Conservation (phyloP, 1,284 basidiomycete genomes). For the Marasmius sp. region DNA sequence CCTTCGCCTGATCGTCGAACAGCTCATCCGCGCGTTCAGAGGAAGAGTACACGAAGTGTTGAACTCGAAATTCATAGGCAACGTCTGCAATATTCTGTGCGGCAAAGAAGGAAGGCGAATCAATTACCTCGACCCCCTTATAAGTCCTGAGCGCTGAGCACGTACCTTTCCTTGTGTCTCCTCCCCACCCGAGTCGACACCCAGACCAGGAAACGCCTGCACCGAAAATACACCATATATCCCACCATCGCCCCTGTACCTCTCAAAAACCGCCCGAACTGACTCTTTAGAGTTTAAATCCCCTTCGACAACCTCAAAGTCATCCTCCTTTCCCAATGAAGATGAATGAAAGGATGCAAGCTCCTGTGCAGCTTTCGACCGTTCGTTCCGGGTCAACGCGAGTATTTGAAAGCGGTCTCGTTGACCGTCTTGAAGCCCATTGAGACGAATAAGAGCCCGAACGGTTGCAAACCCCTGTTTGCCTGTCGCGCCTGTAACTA, state of each 20-base stretch:
- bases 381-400: slow-evolving; percentile 39
- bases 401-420: slow-evolving; percentile 30
- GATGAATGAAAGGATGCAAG: slow-evolving; percentile 29
- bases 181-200: slow-evolving; percentile 36
- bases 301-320: slow-evolving; percentile 20
- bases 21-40: slow-evolving; percentile 35
- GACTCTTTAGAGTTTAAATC: slow-evolving; percentile 31
- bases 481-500: slow-evolving; percentile 8
- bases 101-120: not conserved
- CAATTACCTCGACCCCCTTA: slow-evolving; percentile 12
- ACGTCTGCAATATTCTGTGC: slow-evolving; percentile 24
- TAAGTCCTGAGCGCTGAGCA: not conserved
- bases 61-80: slow-evolving; percentile 33
- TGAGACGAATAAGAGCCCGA: not conserved
- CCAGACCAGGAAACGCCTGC: slow-evolving; percentile 40
- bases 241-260: slow-evolving; percentile 20
- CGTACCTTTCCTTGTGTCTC: slow-evolving; percentile 41
- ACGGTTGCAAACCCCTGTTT: slow-evolving; percentile 4
- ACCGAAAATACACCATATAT: slow-evolving; percentile 40
- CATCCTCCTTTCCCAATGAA: slow-evolving; percentile 17
- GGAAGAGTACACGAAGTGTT: slow-evolving; percentile 35
- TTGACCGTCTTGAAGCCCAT: not conserved
- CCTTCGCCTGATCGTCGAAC: slow-evolving; percentile 25
- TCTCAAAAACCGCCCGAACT: slow-evolving; percentile 34
- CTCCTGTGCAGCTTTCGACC: slow-evolving; percentile 27